Evolutionary conservation across 306 rosid genomes (phyloP), one percentile per base, ranked within the genome.

Genomic region (Lathyrus sativus): DNA sequence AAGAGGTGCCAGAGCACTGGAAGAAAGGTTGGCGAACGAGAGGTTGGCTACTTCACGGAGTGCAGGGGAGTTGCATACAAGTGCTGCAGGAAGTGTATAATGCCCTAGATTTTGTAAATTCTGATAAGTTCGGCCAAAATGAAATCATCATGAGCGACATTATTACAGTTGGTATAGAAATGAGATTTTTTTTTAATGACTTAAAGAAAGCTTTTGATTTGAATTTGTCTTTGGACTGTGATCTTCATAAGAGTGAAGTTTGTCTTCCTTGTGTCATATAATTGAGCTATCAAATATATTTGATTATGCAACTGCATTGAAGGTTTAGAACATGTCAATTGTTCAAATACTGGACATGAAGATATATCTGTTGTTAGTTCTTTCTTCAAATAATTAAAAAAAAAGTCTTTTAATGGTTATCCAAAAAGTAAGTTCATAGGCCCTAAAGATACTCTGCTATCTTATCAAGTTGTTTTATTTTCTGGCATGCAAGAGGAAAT

Each of bases 1-100:
- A 81, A 83, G 96, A 78, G 97, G 97, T 51, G 98, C 96, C 51
- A 82, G 98, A 66, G 98, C 96, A 24, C 86, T 93, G 51, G 98
- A 93, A 81, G 98, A 92, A 75, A 87, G 98, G 75, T 54, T 89
- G 73, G 95, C 91, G n/a, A 75, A 93, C 4, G 96, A 91, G 77
- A 88, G 85, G 78, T 72, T 89, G 81, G 95, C 84, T 46, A 79
- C 87, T 68, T 75, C 76, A 9, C 68, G 15, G 22, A 63, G 82
- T 56, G 79, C 84, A 10, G 85, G 85, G 66, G 96, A 85, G 78
- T 67, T 77, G 10, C 77, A 49, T 29, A 71, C 74, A 74, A 87
- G 78, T 82, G 85, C 89, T 28, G 33, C 79, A 4, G 87, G 82
- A 50, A 85, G 67, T 65, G 96, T 83, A 14, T 92, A 79, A 85